Conservation (phyloP, 2,329 filamentous ascomycete species). For the Paraconiothyrium sp. region DNA sequence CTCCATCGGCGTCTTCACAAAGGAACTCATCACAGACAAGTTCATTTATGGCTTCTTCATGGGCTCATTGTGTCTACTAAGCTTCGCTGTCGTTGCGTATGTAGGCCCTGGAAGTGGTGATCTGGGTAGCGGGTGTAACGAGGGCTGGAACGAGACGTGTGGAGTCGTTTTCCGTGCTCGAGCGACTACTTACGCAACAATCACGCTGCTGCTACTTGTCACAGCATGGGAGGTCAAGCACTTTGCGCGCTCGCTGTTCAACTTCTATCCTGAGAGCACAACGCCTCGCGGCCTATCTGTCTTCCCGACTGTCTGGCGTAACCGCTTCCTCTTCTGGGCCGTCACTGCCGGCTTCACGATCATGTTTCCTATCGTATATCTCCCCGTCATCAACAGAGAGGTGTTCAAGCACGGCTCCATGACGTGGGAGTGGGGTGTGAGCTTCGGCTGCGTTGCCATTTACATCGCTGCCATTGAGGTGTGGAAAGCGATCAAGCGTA, state of each 20-base stretch:
- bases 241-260: constrained; percentile 55
- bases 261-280: constrained; percentile 52
- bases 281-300: constrained; percentile 43
- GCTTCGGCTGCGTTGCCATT: constrained; percentile 51
- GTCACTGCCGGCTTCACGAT: constrained; percentile 53
- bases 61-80: constrained; percentile 55
- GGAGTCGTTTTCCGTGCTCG: constrained; percentile 62
- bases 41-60: constrained; percentile 60
- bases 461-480: constrained; percentile 55
- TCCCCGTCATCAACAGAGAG: constrained; percentile 56
- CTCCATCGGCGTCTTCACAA: constrained; percentile 56
- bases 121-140: constrained; percentile 56
- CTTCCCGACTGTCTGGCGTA: constrained; percentile 53
- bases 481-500: constrained; percentile 58
- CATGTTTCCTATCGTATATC: constrained; percentile 57
- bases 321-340: constrained; percentile 57
- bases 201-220: constrained; percentile 56
- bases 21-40: constrained; percentile 58
- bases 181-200: constrained; percentile 56
- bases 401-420: constrained; percentile 58
- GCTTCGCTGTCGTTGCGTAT: constrained; percentile 57
- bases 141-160: constrained; percentile 54
- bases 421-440: constrained; percentile 59
- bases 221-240: constrained; percentile 61
- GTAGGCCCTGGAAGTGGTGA: constrained; percentile 53